A percentile compares a stretch with the other conserved stretches of the same genome.
These are phyloP conservation scores for Cyclotella sp. DNA, from an alignment of 108 stramenopile genomes.

Conservation along the genomic window DNA sequence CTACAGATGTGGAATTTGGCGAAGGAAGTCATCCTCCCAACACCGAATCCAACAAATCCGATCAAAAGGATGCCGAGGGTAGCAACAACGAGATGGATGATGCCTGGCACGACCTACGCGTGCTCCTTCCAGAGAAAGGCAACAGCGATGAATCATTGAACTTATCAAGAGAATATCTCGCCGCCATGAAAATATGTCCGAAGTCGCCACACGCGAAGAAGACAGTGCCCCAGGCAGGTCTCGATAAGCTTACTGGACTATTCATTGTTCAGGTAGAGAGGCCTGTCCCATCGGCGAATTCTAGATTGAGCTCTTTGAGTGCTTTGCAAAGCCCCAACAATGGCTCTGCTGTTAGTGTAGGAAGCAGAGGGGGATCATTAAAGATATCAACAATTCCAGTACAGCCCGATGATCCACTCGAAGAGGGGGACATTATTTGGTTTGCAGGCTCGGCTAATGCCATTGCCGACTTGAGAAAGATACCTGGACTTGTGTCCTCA, in stretches of 20 bases:
- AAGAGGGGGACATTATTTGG: conserved; percentile 72
- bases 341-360: not conserved
- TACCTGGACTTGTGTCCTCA: conserved; percentile 73
- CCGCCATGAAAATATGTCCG: conserved; percentile 70
- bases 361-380: conserved; percentile 7
- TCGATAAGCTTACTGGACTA: conserved; percentile 72
- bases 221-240: conserved; percentile 61
- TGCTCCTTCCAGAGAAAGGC: conserved; percentile 49
- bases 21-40: too few species aligned
- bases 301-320: not conserved
- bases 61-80: not conserved
- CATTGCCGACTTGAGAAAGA: conserved; percentile 71
- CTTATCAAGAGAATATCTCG: conserved; percentile 68
- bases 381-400: conserved; percentile 61
- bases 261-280: conserved; percentile 84
- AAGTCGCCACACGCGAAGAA: conserved; percentile 65
- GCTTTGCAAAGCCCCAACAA: not conserved
- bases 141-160: conserved; percentile 17
- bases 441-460: conserved; percentile 64
- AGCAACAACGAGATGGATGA: conserved; percentile 21
- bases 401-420: conserved; percentile 68
- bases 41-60: not conserved
- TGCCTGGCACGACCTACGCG: conserved; percentile 73
- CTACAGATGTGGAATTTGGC: not conserved
- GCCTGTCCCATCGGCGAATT: conserved; percentile 26